Base-by-base conservation (phyloP, 352 stramenopile species). In the Phytophthora pseudosyringae region DNA sequence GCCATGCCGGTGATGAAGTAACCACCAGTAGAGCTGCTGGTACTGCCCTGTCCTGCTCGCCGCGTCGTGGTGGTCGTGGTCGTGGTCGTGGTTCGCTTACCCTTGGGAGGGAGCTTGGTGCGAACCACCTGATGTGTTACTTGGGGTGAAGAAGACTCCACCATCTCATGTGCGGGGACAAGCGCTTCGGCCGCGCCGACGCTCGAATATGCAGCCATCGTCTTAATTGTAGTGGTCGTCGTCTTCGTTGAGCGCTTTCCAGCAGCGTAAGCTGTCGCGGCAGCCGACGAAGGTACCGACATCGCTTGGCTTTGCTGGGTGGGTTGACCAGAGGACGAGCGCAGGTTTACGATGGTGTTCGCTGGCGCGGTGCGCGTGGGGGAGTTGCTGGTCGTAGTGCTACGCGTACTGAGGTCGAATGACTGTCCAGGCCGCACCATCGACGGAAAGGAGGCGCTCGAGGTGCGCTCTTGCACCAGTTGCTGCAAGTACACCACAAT, bases 401-500 rank as follows among this genome's bases (percentile, higher is more conserved):
- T 65, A 18, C 52, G 51, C 46, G 66, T 65, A 28, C 41, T 67
- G 39, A 64, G 53, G 47, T 74, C 59, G 25, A 62, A 68, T 26
- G 60, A 67, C 44, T 58, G 67, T 16, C 40, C 46, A 39, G 61
- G 39, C 10, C 55, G 58, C 16, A 59, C 1, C 21, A 69, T 64
- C 10, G 64, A 73, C 16, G 59, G 59, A 31, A 59, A 56, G 13
- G 59, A 68, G 5, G 41, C 46, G 11, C 35, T 68, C 4, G 60
- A 71, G 16, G 21, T 61, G 29, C 68, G 64, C 2, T 68, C 52
- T 7, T 69, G 65, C 5, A 80, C 49, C 12, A 88, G 55, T 29
- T 81, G 68, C 41, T 89, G 78, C 31, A 91, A 49, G 18, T 78
- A 71, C n/a, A 72, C 68, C 25, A 81, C 78, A 40, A 89, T 78